Evolutionary conservation across 148 eudicot genomes (phyloP), one percentile per base, ranked within the genome.

Genomic region (Rhododendron molle): DNA sequence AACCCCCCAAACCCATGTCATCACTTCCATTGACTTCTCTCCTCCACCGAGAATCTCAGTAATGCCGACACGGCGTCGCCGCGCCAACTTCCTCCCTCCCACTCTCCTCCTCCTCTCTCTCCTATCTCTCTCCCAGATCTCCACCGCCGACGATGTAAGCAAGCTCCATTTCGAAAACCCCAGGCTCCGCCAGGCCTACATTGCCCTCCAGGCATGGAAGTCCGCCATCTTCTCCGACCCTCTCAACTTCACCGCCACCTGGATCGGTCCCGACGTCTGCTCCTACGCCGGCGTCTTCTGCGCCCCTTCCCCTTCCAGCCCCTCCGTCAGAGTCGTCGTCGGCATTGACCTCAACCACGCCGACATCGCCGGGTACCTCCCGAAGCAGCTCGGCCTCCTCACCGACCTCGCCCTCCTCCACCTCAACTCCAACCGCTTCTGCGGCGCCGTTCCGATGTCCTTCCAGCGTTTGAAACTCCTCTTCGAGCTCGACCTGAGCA

Each of bases 281-380:
- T 86, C 91, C 15, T 97, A 97, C 83, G 88, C 81, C 18, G 99
- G 99, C 2, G 89, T 97, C 3, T 97, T 81, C 87, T 97, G 99
- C 47, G 91, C 98, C 3, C 56, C 85, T 4, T 87, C 96, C 0
- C 93, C 89, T 0, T 36, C 77, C 23, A 47, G 89, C 3, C 56
- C 86, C 1, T 88, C 92, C 47, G 11, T 30, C 0, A 88, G 94
- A 44, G 98, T 92, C 15, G 98, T 97, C 1, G 98, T 98, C 34
- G 94, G 94, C 49, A 88, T 97, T 15, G 99, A 97, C 86, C 95
- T 97, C 30, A 97, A 97, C 93, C 98, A 94, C 82, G 99, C 91
- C 0, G 99, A 97, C 82, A 92, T 97, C 21, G 98, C 99, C 60
- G 99, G 99, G 0, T 91, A 90, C 90, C 87, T 97, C 16, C 98